Conservation (phyloP, 306 rosid species). For the Glycine tomentella region DNA sequence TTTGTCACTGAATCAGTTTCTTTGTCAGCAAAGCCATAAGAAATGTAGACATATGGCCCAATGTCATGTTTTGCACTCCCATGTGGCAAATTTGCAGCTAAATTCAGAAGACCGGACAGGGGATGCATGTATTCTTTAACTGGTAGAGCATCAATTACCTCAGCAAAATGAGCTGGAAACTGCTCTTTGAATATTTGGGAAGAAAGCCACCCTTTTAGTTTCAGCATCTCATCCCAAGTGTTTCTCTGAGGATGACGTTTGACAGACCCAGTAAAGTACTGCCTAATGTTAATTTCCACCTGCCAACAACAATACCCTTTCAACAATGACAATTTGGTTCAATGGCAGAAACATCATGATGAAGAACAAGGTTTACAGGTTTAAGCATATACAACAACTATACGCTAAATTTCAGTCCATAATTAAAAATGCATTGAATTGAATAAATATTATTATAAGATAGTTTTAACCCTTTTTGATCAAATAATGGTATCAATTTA, state of each 20-base stretch:
- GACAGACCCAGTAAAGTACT: conserved; percentile 84
- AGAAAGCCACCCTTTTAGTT: conserved; percentile 92
- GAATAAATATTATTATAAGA: conserved; percentile 2
- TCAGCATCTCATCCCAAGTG: conserved; percentile 74
- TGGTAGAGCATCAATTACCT: conserved; percentile 80
- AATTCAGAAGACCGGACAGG: conserved; percentile 79
- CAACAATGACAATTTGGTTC: conserved; percentile 17
- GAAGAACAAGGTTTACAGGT: conserved; percentile 3
- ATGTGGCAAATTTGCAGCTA: conserved; percentile 80
- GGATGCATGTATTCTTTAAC: conserved; percentile 97
- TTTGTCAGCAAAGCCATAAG: conserved; percentile 76
- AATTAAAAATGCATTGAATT: conserved; percentile 15
- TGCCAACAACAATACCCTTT: conserved; percentile 55
- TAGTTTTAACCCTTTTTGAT: not conserved
- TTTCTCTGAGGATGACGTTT: conserved; percentile 61
- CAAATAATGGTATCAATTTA: conserved; percentile 20
- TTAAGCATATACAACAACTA: conserved; percentile 16
- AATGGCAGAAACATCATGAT: not conserved
- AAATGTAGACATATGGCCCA: conserved; percentile 88
- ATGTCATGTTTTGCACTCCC: conserved; percentile 76
- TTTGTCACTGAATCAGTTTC: conserved; percentile 75
- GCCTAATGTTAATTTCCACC: conserved; percentile 95
- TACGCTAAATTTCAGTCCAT: conserved; percentile 25
- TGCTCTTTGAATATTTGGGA: conserved; percentile 86
- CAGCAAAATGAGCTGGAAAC: conserved; percentile 88